phyloP scores from a whole-genome alignment of 805 yeast genomes.

The Candida loeiensis region DNA sequence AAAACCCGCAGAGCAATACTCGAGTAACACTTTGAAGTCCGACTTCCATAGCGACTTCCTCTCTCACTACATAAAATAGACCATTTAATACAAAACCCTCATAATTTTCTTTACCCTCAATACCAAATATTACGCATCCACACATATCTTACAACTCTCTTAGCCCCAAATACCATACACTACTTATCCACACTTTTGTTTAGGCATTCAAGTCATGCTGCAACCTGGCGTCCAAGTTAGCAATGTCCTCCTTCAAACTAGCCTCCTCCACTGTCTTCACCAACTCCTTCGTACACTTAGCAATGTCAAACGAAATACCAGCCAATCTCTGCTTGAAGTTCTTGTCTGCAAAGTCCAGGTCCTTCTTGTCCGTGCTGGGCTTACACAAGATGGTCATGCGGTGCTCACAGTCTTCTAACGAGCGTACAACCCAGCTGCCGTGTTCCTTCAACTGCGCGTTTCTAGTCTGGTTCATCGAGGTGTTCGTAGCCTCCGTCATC shows the following conservation, averaged over 20 bases:
- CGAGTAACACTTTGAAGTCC: conserved; percentile 33
- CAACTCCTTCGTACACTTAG: conserved; percentile 91
- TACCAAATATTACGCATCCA: too few species aligned
- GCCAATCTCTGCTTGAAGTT: conserved; percentile 91
- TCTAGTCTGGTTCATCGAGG: conserved; percentile 84
- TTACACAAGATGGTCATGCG: conserved; percentile 74
- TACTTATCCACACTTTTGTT: too few species aligned
- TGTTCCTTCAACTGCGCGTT: conserved; percentile 83
- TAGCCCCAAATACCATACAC: conserved; percentile 1
- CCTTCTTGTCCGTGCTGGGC: conserved; percentile 39
- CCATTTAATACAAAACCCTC: too few species aligned
- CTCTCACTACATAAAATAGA: conserved; percentile 24
- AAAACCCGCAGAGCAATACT: conserved; percentile 14
- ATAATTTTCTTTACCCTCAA: too few species aligned
- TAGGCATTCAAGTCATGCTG: conserved; percentile 29
- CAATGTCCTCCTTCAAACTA: conserved; percentile 80
- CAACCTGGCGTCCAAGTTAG: conserved; percentile 67
- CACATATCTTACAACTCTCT: conserved; percentile 3
- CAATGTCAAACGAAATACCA: conserved; percentile 93
- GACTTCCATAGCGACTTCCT: conserved; percentile 34
- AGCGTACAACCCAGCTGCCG: conserved; percentile 86
- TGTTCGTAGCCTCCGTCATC: conserved; percentile 86
- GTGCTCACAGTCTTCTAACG: conserved; percentile 77
- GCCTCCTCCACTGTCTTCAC: conserved; percentile 97
- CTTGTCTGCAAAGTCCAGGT: conserved; percentile 74